Percentiles rank a stretch among this genome's conserved stretches.
Evolutionary conservation across 163 green algal species (phyloP).

Genomic region (Scenedesmus sp.): DNA sequence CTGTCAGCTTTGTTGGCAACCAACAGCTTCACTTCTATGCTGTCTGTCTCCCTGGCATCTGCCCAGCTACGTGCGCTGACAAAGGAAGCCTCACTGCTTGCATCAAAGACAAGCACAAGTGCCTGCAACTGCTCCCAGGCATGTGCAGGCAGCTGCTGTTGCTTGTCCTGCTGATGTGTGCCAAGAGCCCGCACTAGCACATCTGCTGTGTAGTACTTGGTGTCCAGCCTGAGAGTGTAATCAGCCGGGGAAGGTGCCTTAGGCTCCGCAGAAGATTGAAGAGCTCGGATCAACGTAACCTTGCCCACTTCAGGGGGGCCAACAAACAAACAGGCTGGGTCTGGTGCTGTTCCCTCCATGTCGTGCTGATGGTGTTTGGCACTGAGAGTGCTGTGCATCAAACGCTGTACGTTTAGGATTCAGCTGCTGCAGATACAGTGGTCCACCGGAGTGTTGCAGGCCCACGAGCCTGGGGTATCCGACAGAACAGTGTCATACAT

Average conservation of each 20-base stretch:
- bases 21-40: conserved; percentile 63
- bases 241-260: background rate
- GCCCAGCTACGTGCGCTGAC: conserved; percentile 31
- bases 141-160: conserved; percentile 7
- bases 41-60: conserved; percentile 8
- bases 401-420: background rate
- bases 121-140: conserved; percentile 49
- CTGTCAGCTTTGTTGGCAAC: conserved; percentile 63
- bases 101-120: conserved; percentile 73
- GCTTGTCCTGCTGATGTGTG: background rate
- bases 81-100: conserved; percentile 20
- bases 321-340: conserved; percentile 47
- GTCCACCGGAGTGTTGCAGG: background rate
- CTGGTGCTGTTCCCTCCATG: conserved; percentile 12
- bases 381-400: background rate
- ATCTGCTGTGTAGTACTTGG: conserved; percentile 61
- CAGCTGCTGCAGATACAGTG: background rate
- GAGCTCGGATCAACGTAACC: background rate
- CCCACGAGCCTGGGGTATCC: background rate
- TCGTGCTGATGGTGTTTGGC: background rate
- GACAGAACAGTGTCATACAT: background rate
- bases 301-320: conserved; percentile 52
- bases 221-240: conserved; percentile 45
- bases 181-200: background rate
- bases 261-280: background rate